Evolutionary conservation across 208 protist species (phyloP).

Genomic region (Leishmania lainsoni): DNA sequence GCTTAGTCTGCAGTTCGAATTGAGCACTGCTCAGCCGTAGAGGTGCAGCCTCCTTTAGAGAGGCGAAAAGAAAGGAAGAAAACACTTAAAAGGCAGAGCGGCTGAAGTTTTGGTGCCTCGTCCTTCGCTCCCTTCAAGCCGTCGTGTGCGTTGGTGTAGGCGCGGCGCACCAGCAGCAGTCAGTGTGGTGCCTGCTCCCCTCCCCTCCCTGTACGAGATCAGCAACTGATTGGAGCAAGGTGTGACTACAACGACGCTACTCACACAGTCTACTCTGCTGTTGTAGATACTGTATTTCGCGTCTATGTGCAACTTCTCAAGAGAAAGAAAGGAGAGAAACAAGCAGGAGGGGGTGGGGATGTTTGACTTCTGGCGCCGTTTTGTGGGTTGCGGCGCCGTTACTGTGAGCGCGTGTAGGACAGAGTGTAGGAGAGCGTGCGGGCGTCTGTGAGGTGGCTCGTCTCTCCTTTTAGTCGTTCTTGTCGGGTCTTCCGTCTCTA

Average conservation of each 20-base stretch:
- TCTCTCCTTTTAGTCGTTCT: neutral
- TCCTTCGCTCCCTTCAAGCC: neutral
- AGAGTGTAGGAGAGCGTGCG: neutral
- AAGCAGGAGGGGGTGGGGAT: neutral
- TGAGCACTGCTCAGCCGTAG: neutral
- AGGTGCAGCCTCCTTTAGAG: neutral
- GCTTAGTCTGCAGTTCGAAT: neutral
- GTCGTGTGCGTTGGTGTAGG: neutral
- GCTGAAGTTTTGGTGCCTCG: neutral
- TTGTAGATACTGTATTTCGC: neutral
- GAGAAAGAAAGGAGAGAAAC: neutral
- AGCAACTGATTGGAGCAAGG: neutral
- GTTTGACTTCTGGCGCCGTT: neutral
- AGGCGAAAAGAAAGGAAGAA: neutral
- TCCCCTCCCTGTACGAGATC: neutral
- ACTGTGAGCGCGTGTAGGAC: neutral
- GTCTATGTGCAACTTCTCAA: neutral
- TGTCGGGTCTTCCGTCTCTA: neutral
- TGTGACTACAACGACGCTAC: neutral
- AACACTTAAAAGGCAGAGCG: neutral
- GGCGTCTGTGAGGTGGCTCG: neutral
- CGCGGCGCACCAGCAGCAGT: neutral
- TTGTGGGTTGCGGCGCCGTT: neutral
- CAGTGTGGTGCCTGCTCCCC: neutral
- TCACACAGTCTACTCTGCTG: neutral